A percentile compares a stretch with the other conserved stretches of the same genome.
Conservation (phyloP, 2,329 filamentous ascomycete genomes). For the Colletotrichum lupini region DNA sequence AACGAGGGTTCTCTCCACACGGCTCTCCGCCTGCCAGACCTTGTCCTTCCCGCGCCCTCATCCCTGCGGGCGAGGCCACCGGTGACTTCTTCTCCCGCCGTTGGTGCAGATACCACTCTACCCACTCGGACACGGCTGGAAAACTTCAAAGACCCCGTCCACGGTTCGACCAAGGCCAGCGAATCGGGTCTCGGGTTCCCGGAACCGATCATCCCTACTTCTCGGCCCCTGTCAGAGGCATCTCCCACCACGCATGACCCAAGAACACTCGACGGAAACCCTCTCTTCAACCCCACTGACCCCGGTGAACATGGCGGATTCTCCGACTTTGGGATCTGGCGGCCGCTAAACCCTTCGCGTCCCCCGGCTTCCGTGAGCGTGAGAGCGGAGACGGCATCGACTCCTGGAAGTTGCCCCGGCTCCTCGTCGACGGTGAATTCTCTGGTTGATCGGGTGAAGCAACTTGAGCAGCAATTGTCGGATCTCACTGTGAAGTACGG, state of each 20-base stretch:
- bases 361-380: not conserved
- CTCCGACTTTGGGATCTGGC: constrained; percentile 17
- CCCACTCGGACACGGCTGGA: too few species aligned
- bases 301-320: constrained; percentile 2
- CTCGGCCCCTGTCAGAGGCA: constrained; percentile 6
- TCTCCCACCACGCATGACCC: not conserved
- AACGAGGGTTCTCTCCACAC: not conserved
- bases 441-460: constrained; percentile 51
- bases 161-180: not conserved
- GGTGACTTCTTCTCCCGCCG: not conserved
- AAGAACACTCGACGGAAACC: not conserved
- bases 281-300: not conserved
- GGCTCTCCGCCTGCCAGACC: not conserved
- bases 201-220: constrained; percentile 8
- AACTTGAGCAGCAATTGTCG: constrained; percentile 56
- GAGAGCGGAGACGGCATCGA: constrained; percentile 33
- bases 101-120: not conserved
- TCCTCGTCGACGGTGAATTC: constrained; percentile 41
- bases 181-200: not conserved
- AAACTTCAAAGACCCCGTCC: not conserved
- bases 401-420: constrained; percentile 27
- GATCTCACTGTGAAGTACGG: constrained; percentile 6
- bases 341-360: not conserved
- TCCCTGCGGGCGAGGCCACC: not conserved
- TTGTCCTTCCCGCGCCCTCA: constrained; percentile 1